Evolutionary conservation across 1,284 basidiomycete species (phyloP), one percentile per base, ranked within the genome.

Genomic region (Apiotrichum akiyoshidainum): DNA sequence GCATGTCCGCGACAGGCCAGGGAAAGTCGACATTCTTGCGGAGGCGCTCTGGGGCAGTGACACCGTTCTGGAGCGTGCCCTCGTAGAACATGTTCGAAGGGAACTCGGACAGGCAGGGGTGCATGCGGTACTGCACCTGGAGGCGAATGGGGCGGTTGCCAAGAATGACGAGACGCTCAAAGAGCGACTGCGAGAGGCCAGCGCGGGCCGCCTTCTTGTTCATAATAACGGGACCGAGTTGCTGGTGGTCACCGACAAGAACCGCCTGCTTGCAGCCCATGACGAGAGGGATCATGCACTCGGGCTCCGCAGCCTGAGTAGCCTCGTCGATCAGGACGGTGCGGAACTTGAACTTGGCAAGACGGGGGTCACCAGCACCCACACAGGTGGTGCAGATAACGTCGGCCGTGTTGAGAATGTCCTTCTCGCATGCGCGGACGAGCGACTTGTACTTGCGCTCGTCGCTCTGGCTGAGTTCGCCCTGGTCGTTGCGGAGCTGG

Each of bases 11-110:
- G 37, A 92, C 86, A 5, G 96, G 96, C 96, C 96, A 99, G 1
- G 96, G 96, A 80, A 99, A 99, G 77, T 99, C 95, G 52, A 99
- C 92, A 68, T 97, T 92, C 82, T 94, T 96, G 78, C 94, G 85
- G 66, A 99, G 80, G 47, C 96, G 86, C 76, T 99, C 96, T 1
- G 96, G 95, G 13, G 96, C 96, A 12, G 96, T 99, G 59, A 99
- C 96, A 78, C 96, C 96, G 76, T 99, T 99, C 80, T 99, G 96
- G 47, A 99, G 80, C 0, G 94, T 96, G 21, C 96, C 96, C 77
- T 99, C 96, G 80, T 99, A 99, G 81, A 99, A 99, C 95, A 99
- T 98, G 80, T 99, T 99, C 62, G 92, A 96, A 1, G 96, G 95
- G 81, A 99, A 99, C 78, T 99, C 94, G 50, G 96, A 98, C 49